A percentile compares a stretch with the other conserved stretches of the same genome.
Evolutionary conservation across 495 filamentous ascomycete genomes (phyloP).

Genomic region (Chaetomidium leptoderma): DNA sequence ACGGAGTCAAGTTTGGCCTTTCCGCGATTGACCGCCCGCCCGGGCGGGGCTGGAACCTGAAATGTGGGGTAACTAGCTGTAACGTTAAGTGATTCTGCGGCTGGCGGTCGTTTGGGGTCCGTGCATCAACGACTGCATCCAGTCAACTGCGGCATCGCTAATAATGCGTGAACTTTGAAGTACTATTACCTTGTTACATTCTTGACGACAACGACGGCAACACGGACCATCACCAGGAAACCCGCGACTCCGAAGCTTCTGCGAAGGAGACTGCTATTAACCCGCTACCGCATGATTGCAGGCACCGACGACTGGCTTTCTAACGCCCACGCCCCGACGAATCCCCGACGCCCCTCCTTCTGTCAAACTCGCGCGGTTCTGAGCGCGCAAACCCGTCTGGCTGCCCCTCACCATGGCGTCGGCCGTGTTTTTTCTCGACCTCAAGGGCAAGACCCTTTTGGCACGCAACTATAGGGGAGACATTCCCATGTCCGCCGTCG

Average conservation of each 20-base stretch:
- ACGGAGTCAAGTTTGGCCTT: constrained; percentile 29
- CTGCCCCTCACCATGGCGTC: constrained; percentile 72
- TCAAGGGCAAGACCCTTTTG: constrained; percentile 99
- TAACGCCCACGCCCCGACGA: neutral
- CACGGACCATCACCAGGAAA: no score
- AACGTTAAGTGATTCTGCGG: no score
- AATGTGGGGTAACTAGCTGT: no score
- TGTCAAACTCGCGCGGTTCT: neutral
- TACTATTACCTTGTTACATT: no score
- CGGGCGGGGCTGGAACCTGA: neutral
- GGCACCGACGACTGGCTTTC: neutral
- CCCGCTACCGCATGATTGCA: neutral
- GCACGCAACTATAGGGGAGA: constrained; percentile 98
- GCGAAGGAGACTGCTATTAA: no score
- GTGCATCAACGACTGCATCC: no score
- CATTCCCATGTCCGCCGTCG: constrained; percentile 98
- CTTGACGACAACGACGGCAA: no score
- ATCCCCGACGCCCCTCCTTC: neutral
- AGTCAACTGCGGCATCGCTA: no score
- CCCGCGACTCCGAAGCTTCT: no score
- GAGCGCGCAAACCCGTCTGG: neutral
- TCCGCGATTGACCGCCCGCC: constrained; percentile 4
- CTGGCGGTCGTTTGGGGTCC: no score
- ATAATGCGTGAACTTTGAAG: no score
- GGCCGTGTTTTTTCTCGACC: constrained; percentile 96